Base-by-base conservation (phyloP, 108 stramenopile species). In the Bacterosira constricta region DNA sequence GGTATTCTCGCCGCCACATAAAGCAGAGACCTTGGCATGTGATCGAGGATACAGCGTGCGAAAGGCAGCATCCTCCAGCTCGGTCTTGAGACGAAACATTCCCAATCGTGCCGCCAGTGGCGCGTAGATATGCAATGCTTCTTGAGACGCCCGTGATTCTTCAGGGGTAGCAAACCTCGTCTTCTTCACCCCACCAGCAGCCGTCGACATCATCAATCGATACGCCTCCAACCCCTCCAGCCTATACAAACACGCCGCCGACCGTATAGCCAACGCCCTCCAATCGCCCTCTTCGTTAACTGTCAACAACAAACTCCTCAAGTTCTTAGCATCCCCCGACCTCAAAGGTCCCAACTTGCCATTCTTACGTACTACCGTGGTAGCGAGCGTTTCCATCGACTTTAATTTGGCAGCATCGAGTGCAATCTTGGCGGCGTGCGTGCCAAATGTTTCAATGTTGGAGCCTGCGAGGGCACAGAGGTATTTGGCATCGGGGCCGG, bases 61-160 rank as follows among this genome's bases (percentile, higher is more conserved):
- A 71, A 96, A 96, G 44, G 95, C 90, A 36, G 87, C 86, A 47
- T 88, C 88, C 65, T 96, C 93, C 23, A 96, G 66, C 77, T 94
- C 92, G 32, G 86, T 90, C 75, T 96, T 96, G 46, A 94, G 82
- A 7, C 83, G 87, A 57, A 90, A 88, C 88, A 96, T 89, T 11
- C 92, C 92, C 45, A 94, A 60, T 25, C 87, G 71, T 25, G 84
- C 75, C 15, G 93, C 91, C n/a, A 96, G 39, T 0, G 95, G 92
- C 4, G 93, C 91, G 63, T 85, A 92, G 54, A 96, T 89, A 47
- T 86, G 73, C 32, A 93, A 65, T 20, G 92, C 95, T 68, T 96
- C 91, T 9, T 90, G 81, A 10, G 85, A 85, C 2, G 68, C 77
- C 6, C 84, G 68, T n/a, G 73, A 56, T 45, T 71, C 67, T 65